Base-by-base conservation (phyloP, 116 monocot genomes). In the Trichopus zeylanicus region DNA sequence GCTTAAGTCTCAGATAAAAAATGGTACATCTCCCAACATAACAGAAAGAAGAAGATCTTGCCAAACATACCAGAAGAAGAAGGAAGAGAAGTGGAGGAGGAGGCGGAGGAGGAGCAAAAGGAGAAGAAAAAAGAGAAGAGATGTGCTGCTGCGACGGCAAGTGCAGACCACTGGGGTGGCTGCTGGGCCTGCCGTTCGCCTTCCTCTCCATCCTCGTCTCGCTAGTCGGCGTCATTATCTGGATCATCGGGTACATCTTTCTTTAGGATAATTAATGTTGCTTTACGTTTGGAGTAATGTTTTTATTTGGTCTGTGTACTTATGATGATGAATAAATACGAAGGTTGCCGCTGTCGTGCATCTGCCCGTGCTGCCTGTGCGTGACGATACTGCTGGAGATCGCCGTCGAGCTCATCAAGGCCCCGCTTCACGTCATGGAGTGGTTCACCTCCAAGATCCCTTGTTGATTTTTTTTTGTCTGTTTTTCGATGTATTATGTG, bases 241-340 rank as follows among this genome's bases (percentile, higher is more conserved):
- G 93, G 93, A 93, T 93, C 65, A 85, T 93, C 65, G 93, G 93
- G 93, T 88, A n/a, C n/a, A n/a, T n/a, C n/a, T n/a, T n/a, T n/a
- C n/a, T n/a, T n/a, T n/a, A n/a, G n/a, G n/a, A n/a, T n/a, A n/a
- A n/a, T n/a, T n/a, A n/a, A 48, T 28, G 66, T 26, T 27, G 3
- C n/a, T 32, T 48, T 0, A 39, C n/a, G n/a, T n/a, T n/a, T 32
- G 38, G n/a, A n/a, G 37, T 21, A 10, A 26, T 28, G 34, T 24
- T 46, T 26, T 29, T 30, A 3, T 20, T 35, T n/a, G n/a, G 1
- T 20, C 49, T 35, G 0, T 54, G 0, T 2, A 21, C 18, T 9
- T 9, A n/a, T n/a, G n/a, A n/a, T n/a, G n/a, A n/a, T n/a, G n/a
- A n/a, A n/a, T n/a, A n/a, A n/a, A n/a, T n/a, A n/a, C n/a, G n/a